Conservation (phyloP, 2,329 filamentous ascomycete species). For the Diaporthe sp. region DNA sequence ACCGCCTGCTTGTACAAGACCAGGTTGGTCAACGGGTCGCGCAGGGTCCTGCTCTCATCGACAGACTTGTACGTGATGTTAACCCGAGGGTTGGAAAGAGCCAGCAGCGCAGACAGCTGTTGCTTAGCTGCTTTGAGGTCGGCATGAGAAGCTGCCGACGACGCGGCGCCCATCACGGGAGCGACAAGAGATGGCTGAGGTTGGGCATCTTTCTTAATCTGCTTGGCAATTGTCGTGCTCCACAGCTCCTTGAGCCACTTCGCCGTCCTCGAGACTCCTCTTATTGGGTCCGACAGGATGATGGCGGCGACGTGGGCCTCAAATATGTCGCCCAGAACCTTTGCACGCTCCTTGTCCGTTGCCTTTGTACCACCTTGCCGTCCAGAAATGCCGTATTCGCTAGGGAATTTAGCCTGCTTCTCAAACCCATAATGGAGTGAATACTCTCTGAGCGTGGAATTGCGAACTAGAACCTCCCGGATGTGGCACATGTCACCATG, state of each 20-base stretch:
- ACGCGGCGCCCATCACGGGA: slow-evolving; percentile 45
- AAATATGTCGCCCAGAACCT: slow-evolving; percentile 88
- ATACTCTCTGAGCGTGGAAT: slow-evolving; percentile 80
- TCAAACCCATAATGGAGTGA: slow-evolving; percentile 79
- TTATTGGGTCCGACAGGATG: slow-evolving; percentile 74
- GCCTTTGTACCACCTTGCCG: slow-evolving; percentile 54
- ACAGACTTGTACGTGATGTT: slow-evolving; percentile 38
- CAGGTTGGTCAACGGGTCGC: slow-evolving; percentile 66
- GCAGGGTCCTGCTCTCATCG: slow-evolving; percentile 59
- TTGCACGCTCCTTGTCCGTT: slow-evolving; percentile 70
- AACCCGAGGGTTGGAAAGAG: slow-evolving; percentile 34
- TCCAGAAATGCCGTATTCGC: slow-evolving; percentile 55
- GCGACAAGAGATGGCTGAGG: slow-evolving; percentile 25
- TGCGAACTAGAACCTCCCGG: slow-evolving; percentile 84
- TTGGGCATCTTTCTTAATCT: slow-evolving; percentile 57
- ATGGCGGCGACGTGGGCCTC: slow-evolving; percentile 90
- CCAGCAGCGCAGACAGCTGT: slow-evolving; percentile 51
- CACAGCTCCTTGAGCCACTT: slow-evolving; percentile 84
- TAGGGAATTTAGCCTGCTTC: slow-evolving; percentile 70
- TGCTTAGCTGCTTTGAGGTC: slow-evolving; percentile 60
- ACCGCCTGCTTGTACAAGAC: slow-evolving; percentile 74
- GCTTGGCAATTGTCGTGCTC: slow-evolving; percentile 72
- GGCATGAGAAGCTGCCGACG: slow-evolving; percentile 63
- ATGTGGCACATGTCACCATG: slow-evolving; percentile 81
- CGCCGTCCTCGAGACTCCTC: slow-evolving; percentile 73